Evolutionary conservation across 495 filamentous ascomycete genomes (phyloP), one percentile per base, ranked within the genome.

Genomic region (Rusavskia elegans): DNA sequence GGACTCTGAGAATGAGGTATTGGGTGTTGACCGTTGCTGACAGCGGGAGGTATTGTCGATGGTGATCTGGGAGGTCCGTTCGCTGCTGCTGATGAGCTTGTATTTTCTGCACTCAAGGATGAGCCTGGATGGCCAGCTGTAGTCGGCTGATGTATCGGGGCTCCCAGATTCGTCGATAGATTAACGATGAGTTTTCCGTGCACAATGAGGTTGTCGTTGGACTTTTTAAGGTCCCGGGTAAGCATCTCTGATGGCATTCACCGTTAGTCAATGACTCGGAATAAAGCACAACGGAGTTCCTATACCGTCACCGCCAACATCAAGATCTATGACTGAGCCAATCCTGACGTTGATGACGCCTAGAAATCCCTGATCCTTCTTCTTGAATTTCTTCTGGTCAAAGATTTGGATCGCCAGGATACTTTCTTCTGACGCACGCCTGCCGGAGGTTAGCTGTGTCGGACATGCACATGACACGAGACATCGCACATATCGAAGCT

Each of bases 311-410:
- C 87, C 85, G 40, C 88, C 89, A 56, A 84, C 78, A 51, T 83
- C 80, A 54, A 98, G 66, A 64, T 96, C 92, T 49, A 98, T 85
- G 37, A 89, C 84, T 73, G 87, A 85, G 53, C 92, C 93, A 51
- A 97, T 83, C 49, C 88, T 84, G 53, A 97, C 83, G 65, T 98
- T 98, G 58, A 98, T 95, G 37, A 98, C 92, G 37, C 92, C 92
- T 20, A 98, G 78, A 60, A 98, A 98, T 1, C 92, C 92, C 65
- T 98, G 92, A 61, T 97, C 92, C 85, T 97, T 98, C 77, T 98
- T 98, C 73, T 98, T 98, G 73, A 97, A 98, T 67, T 98, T 98
- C 74, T 96, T 97, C 66, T 98, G 92, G 65, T 98, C 92, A 61
- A 98, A 98, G 45, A 98, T 95, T 65, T 98, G 92, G 40, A 98